These are phyloP conservation scores for Kwoniella newhampshirensis DNA, from an alignment of 768 basidiomycete genomes.

Conservation along the genomic window DNA sequence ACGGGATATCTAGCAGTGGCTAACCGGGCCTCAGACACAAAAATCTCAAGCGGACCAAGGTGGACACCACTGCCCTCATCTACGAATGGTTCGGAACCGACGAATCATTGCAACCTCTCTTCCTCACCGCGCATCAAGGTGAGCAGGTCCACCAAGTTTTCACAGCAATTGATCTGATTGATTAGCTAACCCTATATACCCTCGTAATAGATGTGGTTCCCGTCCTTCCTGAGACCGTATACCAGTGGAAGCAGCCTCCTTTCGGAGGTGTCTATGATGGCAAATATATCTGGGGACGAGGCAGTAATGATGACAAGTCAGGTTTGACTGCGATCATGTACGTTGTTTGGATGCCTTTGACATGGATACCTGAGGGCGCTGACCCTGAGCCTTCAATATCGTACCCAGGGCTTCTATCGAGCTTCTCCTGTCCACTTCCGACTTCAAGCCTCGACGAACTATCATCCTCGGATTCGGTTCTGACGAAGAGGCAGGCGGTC, in stretches of 20 bases:
- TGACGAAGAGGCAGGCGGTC: constrained; percentile 31
- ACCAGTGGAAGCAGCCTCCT: constrained; percentile 63
- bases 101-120: constrained; percentile 63
- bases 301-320: constrained; percentile 72
- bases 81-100: constrained; percentile 71
- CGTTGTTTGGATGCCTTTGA: constrained; percentile 40
- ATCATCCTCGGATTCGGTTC: constrained; percentile 43
- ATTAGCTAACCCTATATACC: no score
- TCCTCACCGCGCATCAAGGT: constrained; percentile 54
- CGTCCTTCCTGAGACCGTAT: constrained; percentile 61
- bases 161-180: no score
- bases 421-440: constrained; percentile 27
- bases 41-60: constrained; percentile 62
- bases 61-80: constrained; percentile 72
- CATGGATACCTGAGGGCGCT: background rate
- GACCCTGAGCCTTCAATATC: constrained; percentile 1
- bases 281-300: constrained; percentile 72
- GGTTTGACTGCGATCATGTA: constrained; percentile 53
- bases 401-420: constrained; percentile 38
- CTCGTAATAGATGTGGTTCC: constrained; percentile 62
- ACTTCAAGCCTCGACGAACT: constrained; percentile 60
- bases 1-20: background rate
- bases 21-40: constrained; percentile 57
- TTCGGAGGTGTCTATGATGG: constrained; percentile 60
- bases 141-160: no score